Evolutionary conservation across 257 asterid genomes (phyloP).

Genomic region (Hygrophila difformis): DNA sequence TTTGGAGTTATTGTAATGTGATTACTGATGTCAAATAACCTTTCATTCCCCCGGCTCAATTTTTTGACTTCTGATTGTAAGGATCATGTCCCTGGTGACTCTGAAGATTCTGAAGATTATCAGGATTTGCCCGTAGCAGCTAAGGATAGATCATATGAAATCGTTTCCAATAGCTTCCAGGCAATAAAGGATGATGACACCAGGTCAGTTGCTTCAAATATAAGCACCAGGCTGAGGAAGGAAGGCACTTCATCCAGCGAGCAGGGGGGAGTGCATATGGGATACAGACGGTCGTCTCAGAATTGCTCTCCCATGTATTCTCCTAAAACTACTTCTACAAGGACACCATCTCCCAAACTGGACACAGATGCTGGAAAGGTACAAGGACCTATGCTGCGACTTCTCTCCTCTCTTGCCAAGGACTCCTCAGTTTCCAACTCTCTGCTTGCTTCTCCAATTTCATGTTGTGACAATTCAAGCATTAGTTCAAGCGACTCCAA

Average conservation of each 20-base stretch:
- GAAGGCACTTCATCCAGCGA: slow-evolving; percentile 26
- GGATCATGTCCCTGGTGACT: slow-evolving; percentile 41
- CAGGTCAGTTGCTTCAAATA: slow-evolving; percentile 20
- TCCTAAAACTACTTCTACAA: slow-evolving; percentile 32
- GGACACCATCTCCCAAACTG: slow-evolving; percentile 36
- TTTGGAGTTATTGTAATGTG: neutral
- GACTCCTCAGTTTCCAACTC: slow-evolving; percentile 25
- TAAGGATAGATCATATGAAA: slow-evolving; percentile 19
- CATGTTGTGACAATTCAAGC: slow-evolving; percentile 28
- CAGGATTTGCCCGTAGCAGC: slow-evolving; percentile 14
- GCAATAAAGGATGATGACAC: slow-evolving; percentile 21
- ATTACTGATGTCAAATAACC: neutral
- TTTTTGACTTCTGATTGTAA: slow-evolving; percentile 17
- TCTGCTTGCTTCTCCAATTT: slow-evolving; percentile 29
- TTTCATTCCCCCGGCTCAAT: neutral
- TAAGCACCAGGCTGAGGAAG: slow-evolving; percentile 22
- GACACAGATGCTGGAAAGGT: slow-evolving; percentile 27
- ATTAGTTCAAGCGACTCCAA: slow-evolving; percentile 43
- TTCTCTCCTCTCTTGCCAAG: slow-evolving; percentile 43
- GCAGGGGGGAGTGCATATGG: slow-evolving; percentile 14
- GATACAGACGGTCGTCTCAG: slow-evolving; percentile 34
- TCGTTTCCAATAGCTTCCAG: slow-evolving; percentile 11
- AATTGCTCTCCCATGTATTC: slow-evolving; percentile 35
- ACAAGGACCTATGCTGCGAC: slow-evolving; percentile 40
- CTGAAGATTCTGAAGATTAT: slow-evolving; percentile 28